Conservation (phyloP, 2,329 filamentous ascomycete genomes). For the Diplodia corticola region DNA sequence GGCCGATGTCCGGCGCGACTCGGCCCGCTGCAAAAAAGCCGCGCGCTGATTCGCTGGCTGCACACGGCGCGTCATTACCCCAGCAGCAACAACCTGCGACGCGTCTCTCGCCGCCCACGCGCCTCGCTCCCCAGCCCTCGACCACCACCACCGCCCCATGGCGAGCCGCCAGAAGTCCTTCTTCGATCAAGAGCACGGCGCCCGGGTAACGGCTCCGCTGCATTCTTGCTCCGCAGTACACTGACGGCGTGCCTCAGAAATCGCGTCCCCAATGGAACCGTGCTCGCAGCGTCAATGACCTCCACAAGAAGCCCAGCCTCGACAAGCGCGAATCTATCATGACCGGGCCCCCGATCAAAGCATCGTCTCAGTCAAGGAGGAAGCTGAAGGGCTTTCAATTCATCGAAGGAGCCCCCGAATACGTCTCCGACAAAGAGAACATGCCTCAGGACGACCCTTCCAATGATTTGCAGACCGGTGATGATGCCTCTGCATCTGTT, state of each 20-base stretch:
- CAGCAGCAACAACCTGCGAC: conserved; percentile 13
- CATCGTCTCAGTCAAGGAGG: conserved; percentile 54
- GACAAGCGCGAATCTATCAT: conserved; percentile 28
- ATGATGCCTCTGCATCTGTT: conserved; percentile 26
- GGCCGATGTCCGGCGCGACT: conserved; percentile 6
- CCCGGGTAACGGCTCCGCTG: not conserved
- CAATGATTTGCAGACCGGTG: not conserved
- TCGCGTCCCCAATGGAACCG: conserved; percentile 35
- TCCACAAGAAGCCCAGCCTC: conserved; percentile 29
- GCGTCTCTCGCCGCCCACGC: conserved; percentile 15
- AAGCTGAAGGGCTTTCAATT: conserved; percentile 60
- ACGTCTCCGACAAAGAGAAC: conserved; percentile 50
- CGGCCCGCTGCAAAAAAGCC: not conserved
- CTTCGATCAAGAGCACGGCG: conserved; percentile 49
- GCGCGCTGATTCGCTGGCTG: not conserved
- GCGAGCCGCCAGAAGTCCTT: conserved; percentile 53
- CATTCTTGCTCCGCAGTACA: not conserved
- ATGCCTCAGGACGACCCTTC: not conserved
- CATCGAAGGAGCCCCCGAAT: conserved; percentile 39
- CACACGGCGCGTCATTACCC: not conserved
- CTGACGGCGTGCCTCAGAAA: not conserved
- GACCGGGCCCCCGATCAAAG: conserved; percentile 45
- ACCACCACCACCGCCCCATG: conserved; percentile 35
- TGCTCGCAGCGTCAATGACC: conserved; percentile 32
- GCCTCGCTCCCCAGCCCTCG: not conserved